Conservation (phyloP, 1,284 basidiomycete genomes). For the Pseudozyma thailandica region DNA sequence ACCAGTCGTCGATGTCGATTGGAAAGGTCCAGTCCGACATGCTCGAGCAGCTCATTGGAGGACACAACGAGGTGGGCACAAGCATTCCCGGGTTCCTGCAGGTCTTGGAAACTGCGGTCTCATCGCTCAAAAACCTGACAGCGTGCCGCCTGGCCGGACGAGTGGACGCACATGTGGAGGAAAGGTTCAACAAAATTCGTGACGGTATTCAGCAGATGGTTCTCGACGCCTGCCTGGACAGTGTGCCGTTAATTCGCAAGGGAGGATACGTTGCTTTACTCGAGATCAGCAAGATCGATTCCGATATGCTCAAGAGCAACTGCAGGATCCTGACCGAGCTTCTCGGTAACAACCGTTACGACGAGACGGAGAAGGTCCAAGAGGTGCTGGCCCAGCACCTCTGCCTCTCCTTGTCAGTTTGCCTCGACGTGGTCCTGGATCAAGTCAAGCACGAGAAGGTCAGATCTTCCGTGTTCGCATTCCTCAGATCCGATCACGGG, state of each 20-base stretch:
- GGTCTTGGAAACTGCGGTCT: too few species aligned
- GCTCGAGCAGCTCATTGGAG: too few species aligned
- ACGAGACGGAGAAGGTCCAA: constrained; percentile 9
- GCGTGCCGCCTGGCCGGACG: too few species aligned
- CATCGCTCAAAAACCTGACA: too few species aligned
- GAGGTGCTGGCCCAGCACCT: constrained; percentile 15
- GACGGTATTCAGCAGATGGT: constrained; percentile 7
- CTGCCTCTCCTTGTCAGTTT: background rate
- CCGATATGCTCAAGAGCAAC: constrained; percentile 12
- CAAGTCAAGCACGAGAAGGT: background rate
- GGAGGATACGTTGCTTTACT: constrained; percentile 11
- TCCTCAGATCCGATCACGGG: background rate
- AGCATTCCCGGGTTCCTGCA: too few species aligned
- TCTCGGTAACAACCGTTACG: constrained; percentile 10
- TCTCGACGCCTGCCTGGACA: constrained; percentile 24
- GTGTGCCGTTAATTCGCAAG: background rate
- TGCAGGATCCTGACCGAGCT: constrained; percentile 19
- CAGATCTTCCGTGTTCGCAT: constrained; percentile 2
- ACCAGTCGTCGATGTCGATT: too few species aligned
- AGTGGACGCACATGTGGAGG: too few species aligned
- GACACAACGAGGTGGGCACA: too few species aligned
- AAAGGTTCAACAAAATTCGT: too few species aligned
- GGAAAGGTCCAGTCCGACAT: too few species aligned
- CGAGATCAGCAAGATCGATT: constrained; percentile 16
- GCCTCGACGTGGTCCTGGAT: constrained; percentile 15